phyloP scores from a whole-genome alignment of 2,329 filamentous ascomycete species.

The Trichoderma pleuroti region DNA sequence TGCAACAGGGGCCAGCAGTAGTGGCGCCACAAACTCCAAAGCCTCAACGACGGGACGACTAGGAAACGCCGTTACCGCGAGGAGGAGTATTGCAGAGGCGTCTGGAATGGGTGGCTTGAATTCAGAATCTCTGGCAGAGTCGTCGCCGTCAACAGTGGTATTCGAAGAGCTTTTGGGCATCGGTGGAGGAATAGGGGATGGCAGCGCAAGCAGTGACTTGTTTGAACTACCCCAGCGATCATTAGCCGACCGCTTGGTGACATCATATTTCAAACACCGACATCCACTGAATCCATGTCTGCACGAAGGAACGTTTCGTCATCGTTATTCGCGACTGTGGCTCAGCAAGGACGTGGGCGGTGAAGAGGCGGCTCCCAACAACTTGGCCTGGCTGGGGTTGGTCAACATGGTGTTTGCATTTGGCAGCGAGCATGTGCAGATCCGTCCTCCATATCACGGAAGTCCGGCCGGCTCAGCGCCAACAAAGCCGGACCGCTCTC shows the following conservation, averaged over 20 bases:
- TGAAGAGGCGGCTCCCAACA: conserved; percentile 10
- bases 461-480: background rate
- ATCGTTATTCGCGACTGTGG: conserved; percentile 5
- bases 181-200: conserved; percentile 4
- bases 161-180: conserved; percentile 12
- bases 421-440: conserved; percentile 7
- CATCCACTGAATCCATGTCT: conserved; percentile 12
- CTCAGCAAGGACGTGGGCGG: conserved; percentile 11
- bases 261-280: conserved; percentile 10
- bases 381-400: conserved; percentile 1
- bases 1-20: background rate
- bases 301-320: conserved; percentile 8
- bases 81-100: background rate
- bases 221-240: conserved; percentile 12
- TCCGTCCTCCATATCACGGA: background rate
- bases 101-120: background rate
- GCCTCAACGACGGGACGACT: background rate
- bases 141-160: conserved; percentile 4
- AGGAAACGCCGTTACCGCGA: background rate
- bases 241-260: conserved; percentile 1
- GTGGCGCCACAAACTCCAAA: background rate
- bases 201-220: conserved; percentile 1
- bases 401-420: conserved; percentile 16
- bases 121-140: conserved; percentile 3
- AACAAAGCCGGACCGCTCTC: conserved; percentile 5